Conservation (phyloP, 768 basidiomycete species). For the Xanthoconium stramineum region DNA sequence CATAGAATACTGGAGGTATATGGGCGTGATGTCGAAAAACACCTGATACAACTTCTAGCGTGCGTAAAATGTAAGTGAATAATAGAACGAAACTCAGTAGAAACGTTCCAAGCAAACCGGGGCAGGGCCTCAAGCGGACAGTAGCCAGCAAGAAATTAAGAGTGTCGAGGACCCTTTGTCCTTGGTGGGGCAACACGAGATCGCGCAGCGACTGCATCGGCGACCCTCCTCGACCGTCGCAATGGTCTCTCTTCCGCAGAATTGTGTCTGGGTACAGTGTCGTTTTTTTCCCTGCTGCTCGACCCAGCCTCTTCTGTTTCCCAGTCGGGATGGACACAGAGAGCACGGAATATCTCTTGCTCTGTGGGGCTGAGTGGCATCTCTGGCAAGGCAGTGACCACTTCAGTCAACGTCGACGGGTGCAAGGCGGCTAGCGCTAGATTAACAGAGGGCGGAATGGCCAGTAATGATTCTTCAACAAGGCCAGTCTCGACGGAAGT, state of each 20-base stretch:
- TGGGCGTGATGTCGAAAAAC: constrained; percentile 11
- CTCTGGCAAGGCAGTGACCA: constrained; percentile 13
- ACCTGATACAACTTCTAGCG: constrained; percentile 27
- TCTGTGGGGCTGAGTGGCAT: constrained; percentile 66
- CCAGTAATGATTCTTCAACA: constrained; percentile 23
- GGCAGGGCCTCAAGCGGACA: background rate
- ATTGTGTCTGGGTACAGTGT: background rate
- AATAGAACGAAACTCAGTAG: constrained; percentile 12
- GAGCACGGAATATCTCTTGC: constrained; percentile 63
- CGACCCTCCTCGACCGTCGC: constrained; percentile 64
- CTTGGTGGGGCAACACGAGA: constrained; percentile 39
- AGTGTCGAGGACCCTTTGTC: constrained; percentile 25
- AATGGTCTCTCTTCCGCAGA: constrained; percentile 11
- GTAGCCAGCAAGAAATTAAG: constrained; percentile 13
- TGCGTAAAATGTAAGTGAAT: constrained; percentile 3
- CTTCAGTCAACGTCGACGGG: constrained; percentile 14
- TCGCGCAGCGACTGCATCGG: constrained; percentile 52
- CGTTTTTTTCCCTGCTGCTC: constrained; percentile 11
- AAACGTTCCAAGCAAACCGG: background rate
- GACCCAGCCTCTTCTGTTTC: constrained; percentile 33
- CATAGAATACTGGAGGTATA: constrained; percentile 29
- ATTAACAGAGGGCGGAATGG: constrained; percentile 29
- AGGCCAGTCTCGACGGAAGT: constrained; percentile 14
- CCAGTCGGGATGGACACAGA: constrained; percentile 61
- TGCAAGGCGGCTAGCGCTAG: constrained; percentile 29